Evolutionary conservation across 148 eudicot genomes (phyloP), one percentile per base, ranked within the genome.

Genomic region (Arctostaphylos glauca): DNA sequence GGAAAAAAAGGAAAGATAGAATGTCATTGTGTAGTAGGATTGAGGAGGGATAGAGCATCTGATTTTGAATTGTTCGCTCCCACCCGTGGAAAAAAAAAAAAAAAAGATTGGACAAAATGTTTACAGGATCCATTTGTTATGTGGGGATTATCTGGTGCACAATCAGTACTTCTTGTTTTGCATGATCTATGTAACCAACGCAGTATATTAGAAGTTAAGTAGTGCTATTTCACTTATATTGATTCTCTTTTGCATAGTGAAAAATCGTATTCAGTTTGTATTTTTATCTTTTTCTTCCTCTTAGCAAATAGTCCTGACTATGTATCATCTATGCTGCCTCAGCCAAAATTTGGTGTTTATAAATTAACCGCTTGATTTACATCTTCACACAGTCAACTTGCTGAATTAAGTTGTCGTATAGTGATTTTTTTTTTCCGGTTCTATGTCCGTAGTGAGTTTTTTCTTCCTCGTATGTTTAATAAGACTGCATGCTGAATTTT

Each of bases 131-230:
- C 10, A 55, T 74, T 74, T 74, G 41, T 48, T 49, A 74, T 48
- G 55, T 74, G 18, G 41, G 48, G 53, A 2, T 48, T 21, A 74
- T 48, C 6, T 49, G 25, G 56, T 48, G 49, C 54, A 48, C 12
- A 48, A 12, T 50, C 31, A 48, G 31, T 74, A 74, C 41, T n/a
- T 74, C 46, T 74, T 49, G 38, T 74, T 74, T 74, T 48, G 77
- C 38, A 12, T 48, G 56, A 74, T 74, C n/a, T 21, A 48, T 49
- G 18, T 47, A 19, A 73, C 52, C 21, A 73, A 73, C 2, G 52
- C 21, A 72, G 44, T 5, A 2, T 60, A 60, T 60, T 25, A 60
- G 31, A 60, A 60, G 67, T 60, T 60, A 60, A n/a, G 23, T 9
- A 19, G 2, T 9, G 3, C 23, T 19, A 71, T 71, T 31, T 31